A percentile compares a stretch with the other conserved stretches of the same genome.
Conservation (phyloP, 1,284 basidiomycete species). For the Boletus semigastroideus region DNA sequence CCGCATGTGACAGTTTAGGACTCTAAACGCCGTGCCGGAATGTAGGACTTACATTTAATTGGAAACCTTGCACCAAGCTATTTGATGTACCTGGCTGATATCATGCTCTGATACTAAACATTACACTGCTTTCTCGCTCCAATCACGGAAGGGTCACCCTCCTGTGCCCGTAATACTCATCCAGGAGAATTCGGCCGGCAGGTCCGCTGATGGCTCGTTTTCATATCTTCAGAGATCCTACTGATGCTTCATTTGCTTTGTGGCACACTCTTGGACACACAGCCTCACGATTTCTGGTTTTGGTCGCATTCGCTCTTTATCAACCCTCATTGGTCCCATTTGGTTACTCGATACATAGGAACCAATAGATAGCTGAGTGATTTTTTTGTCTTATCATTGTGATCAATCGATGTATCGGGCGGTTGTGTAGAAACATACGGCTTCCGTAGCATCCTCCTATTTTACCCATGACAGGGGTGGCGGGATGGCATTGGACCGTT, state of each 20-base stretch:
- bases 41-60: slow-evolving; percentile 7
- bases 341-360: slow-evolving; percentile 1
- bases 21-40: slow-evolving; percentile 11
- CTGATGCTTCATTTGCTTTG: slow-evolving; percentile 27
- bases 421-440: too few species aligned
- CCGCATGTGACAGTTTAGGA: slow-evolving; percentile 19
- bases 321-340: not conserved
- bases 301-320: not conserved
- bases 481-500: not conserved
- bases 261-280: slow-evolving; percentile 34
- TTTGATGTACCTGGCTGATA: slow-evolving; percentile 25
- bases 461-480: too few species aligned
- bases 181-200: not conserved
- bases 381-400: slow-evolving; percentile 4
- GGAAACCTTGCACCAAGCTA: slow-evolving; percentile 14
- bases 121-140: slow-evolving; percentile 14
- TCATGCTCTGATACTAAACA: slow-evolving; percentile 14
- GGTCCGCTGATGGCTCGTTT: slow-evolving; percentile 9
- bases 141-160: slow-evolving; percentile 4
- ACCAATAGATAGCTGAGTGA: slow-evolving; percentile 6
- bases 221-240: slow-evolving; percentile 19
- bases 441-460: too few species aligned
- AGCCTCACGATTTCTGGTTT: slow-evolving; percentile 18
- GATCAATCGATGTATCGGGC: slow-evolving; percentile 6
- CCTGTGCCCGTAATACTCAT: not conserved